Evolutionary conservation across 1,284 basidiomycete genomes (phyloP), one percentile per base, ranked within the genome.

Genomic region (Pseudozyma thailandica): DNA sequence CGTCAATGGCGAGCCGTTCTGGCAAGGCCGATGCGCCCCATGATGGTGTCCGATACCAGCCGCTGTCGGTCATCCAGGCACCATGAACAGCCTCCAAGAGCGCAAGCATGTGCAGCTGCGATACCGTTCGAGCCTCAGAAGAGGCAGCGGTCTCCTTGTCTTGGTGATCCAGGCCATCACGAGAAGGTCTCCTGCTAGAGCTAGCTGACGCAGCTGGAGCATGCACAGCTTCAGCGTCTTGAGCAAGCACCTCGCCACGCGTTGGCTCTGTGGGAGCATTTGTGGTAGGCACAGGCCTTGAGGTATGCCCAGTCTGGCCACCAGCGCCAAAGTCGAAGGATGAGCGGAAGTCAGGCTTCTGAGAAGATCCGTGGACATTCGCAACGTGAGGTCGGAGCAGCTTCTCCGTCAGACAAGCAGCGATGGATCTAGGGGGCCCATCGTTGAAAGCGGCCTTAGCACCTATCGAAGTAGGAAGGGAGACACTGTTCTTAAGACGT

Each of bases 41-140:
- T 9, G 54, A 41, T 9, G 68, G 33, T 2, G 61, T 48, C 25
- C 52, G 62, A 44, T 61, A 61, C 57, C 53, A 71, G 0, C 49
- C 52, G n/a, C 53, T 65, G 38, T 71, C 68, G 18, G 57, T 39
- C 68, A 65, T 65, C 61, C 61, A 71, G 4, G 68, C 68, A 6
- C 61, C 68, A 23, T 71, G 50, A 6, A 71, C 48, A 15, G 57
- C 50, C 26, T 71, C 68, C 21, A 71, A 23, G 8, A 71, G 50
- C 13, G 61, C 61, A 23, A 43, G 51, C 52, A 61, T 65, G 44
- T 65, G 47, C 31, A 70, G 31, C 26, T 70, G 66, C 21, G 66
- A 54, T 16, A 70, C 61, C 9, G 46, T 56, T 2, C 66, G 55
- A 15, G 47, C 42, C n/a, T 56, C 51, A 1, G 26, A n/a, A 35